Evolutionary conservation across 2,329 filamentous ascomycete genomes (phyloP).

Genomic region (Dryadomyces quercus-mongolicae): DNA sequence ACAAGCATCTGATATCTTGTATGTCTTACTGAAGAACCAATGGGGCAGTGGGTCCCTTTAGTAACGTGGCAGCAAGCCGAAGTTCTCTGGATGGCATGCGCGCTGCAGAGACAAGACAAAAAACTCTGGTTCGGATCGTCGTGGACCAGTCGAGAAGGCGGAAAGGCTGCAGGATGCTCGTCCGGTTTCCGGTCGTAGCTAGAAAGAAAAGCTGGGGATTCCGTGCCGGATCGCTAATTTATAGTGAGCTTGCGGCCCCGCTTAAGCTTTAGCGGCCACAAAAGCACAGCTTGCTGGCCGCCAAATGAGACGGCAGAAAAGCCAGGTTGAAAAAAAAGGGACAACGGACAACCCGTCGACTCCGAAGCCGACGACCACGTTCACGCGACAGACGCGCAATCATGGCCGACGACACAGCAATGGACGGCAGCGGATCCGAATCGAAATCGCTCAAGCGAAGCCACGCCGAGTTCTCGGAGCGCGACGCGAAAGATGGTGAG

Average conservation of each 20-base stretch:
- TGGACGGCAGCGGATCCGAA: slow-evolving; percentile 18
- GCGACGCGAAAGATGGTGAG: slow-evolving; percentile 21
- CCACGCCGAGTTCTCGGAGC: slow-evolving; percentile 40
- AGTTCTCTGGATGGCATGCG: too few relatives aligned
- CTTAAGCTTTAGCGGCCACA: neutral
- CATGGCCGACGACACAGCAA: slow-evolving; percentile 8
- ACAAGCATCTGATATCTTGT: too few relatives aligned
- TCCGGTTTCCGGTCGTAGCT: too few relatives aligned
- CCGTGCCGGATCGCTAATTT: neutral
- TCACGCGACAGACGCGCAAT: neutral
- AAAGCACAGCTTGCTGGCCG: neutral
- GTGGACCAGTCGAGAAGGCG: too few relatives aligned
- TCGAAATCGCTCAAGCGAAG: slow-evolving; percentile 37
- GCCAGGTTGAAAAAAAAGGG: too few relatives aligned
- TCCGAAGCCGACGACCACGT: neutral
- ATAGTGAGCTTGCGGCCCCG: neutral
- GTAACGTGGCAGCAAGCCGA: too few relatives aligned
- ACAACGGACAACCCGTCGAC: slow-evolving; percentile 13
- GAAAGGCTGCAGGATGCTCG: too few relatives aligned
- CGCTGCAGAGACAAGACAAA: too few relatives aligned
- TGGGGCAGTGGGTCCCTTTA: too few relatives aligned
- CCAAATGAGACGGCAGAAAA: neutral
- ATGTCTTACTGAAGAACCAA: too few relatives aligned
- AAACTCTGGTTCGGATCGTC: too few relatives aligned
- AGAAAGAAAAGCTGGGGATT: too few relatives aligned